Evolutionary conservation across 768 basidiomycete genomes (phyloP).

Genomic region (Tremella mesenterica): DNA sequence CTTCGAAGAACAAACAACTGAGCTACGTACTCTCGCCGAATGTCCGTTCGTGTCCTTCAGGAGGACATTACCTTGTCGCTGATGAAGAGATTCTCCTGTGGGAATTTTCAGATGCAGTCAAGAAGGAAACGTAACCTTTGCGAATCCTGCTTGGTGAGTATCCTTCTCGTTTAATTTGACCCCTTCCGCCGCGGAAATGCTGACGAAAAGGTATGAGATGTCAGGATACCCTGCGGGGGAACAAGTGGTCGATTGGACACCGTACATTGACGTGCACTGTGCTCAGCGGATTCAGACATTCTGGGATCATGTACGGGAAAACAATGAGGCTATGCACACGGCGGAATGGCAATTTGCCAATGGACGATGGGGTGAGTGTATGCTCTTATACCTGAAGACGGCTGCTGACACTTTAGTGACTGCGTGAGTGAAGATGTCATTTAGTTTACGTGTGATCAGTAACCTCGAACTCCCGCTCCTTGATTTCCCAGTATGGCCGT

Average conservation of each 20-base stretch:
- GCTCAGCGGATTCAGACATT: neutral
- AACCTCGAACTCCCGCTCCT: too few species aligned
- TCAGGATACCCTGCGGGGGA: slow-evolving; percentile 19
- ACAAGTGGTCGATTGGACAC: slow-evolving; percentile 14
- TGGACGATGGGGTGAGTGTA: slow-evolving; percentile 20
- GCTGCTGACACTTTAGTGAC: too few species aligned
- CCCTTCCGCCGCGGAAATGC: too few species aligned
- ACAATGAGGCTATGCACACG: neutral
- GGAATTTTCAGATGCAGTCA: slow-evolving; percentile 35
- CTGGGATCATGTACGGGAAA: neutral
- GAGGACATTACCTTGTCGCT: neutral
- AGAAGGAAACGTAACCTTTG: slow-evolving; percentile 19
- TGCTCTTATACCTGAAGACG: too few species aligned
- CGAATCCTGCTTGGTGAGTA: slow-evolving; percentile 33
- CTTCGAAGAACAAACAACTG: slow-evolving; percentile 36
- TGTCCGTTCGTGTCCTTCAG: slow-evolving; percentile 7
- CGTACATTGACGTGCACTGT: slow-evolving; percentile 10
- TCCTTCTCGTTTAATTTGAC: too few species aligned
- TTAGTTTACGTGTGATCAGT: too few species aligned
- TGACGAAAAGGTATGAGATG: too few species aligned
- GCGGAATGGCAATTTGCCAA: slow-evolving; percentile 26
- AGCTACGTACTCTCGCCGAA: slow-evolving; percentile 40
- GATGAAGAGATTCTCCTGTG: slow-evolving; percentile 31
- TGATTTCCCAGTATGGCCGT: too few species aligned
- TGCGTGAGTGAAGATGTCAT: too few species aligned